phyloP scores from a whole-genome alignment of 2,329 filamentous ascomycete species.

The Aspergillus pseudoglaucus region DNA sequence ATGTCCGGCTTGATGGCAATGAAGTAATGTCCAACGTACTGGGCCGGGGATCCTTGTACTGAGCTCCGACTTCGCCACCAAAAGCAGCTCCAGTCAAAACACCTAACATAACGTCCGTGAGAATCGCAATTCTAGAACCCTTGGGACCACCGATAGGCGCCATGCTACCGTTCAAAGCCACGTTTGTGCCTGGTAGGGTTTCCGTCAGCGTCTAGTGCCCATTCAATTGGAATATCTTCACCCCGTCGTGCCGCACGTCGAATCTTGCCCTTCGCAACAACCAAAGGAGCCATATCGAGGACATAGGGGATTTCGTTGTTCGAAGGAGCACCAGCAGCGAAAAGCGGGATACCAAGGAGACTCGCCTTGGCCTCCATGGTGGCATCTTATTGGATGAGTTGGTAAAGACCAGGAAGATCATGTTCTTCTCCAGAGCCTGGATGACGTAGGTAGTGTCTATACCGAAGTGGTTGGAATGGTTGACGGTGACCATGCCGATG shows the following conservation, averaged over 20 bases:
- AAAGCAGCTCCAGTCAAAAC: conserved; percentile 61
- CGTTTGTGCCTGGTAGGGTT: neutral
- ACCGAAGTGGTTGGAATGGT: conserved; percentile 67
- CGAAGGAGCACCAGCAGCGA: conserved; percentile 24
- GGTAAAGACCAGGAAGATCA: conserved; percentile 59
- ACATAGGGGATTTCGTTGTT: conserved; percentile 4
- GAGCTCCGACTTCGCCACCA: conserved; percentile 62
- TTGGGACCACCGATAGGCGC: neutral
- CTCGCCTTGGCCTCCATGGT: conserved; percentile 57
- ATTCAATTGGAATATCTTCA: conserved; percentile 17
- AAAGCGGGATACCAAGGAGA: conserved; percentile 60
- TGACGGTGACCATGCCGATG: conserved; percentile 64
- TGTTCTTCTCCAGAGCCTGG: conserved; percentile 58
- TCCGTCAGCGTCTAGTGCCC: neutral
- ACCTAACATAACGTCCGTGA: neutral
- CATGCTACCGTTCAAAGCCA: neutral
- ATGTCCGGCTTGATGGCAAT: conserved; percentile 60
- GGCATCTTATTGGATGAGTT: conserved; percentile 61
- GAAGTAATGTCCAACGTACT: conserved; percentile 63
- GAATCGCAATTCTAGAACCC: neutral
- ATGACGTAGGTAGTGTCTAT: conserved; percentile 69
- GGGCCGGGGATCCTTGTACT: conserved; percentile 60
- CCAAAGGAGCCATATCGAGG: conserved; percentile 19
- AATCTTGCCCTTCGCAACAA: conserved; percentile 19
- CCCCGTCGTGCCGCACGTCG: conserved; percentile 16